Evolutionary conservation across 768 basidiomycete genomes (phyloP), one percentile per base, ranked within the genome.

Genomic region (Kwoniella newhampshirensis): DNA sequence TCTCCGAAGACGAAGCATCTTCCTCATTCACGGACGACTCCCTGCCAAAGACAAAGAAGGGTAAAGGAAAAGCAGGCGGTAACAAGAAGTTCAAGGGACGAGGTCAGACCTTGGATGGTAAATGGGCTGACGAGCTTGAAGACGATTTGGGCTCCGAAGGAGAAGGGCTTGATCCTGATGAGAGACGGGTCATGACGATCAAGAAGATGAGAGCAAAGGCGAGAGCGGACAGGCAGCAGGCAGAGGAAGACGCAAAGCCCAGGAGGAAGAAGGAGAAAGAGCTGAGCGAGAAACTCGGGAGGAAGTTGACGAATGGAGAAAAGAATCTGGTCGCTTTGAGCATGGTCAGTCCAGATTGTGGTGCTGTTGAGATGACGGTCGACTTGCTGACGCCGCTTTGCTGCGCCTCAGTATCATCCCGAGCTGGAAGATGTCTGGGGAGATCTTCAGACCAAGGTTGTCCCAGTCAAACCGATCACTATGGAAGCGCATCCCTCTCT

Each of bases 381-480:
- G 21, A 28, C 25, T 21, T 37, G 25, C 7, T 20, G 17, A 48
- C 9, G 26, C 26, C 32, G 30, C 25, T 18, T 27, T 35, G 17
- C 23, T 21, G 26, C 27, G n/a, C 79, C 81, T 23, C 82, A 78
- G 66, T 80, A 87, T 70, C 93, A 94, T 71, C 85, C 87, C 1
- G 91, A 94, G 67, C 82, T 96, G 30, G 78, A 75, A 54, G 82
- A 86, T 74, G 86, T 90, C 35, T 97, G 94, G 93, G 90, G 90
- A 23, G 86, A 97, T 67, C 75, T 96, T 7, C 83, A 87, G 70
- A 79, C 81, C 21, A 82, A 78, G 20, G 81, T 87, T 51, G 81
- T 83, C 1, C 79, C 87, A 43, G 78, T 84, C 54, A 77, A 81
- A 27, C 90, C 91, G 1, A 77, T 82, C 48, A 83, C 84, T 66